Conservation (phyloP, 2,329 filamentous ascomycete genomes). For the Elsinoe ampelina region DNA sequence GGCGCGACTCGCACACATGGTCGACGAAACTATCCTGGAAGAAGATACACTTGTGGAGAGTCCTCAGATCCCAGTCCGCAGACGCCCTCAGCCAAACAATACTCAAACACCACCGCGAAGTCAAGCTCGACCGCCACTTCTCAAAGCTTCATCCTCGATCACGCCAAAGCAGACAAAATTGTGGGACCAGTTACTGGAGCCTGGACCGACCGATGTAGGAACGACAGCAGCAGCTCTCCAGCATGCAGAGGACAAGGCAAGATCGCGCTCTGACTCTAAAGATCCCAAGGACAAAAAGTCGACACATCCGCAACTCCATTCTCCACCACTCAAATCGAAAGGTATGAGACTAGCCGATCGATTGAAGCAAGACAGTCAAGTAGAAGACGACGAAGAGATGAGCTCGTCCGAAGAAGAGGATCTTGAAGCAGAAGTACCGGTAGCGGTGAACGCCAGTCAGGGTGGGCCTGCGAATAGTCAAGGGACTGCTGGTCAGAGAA, state of each 20-base stretch:
- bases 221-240: background rate
- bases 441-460: background rate
- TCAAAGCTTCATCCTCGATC: conserved; percentile 13
- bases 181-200: conserved; percentile 24
- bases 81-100: background rate
- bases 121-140: background rate
- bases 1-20: conserved; percentile 24
- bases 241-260: background rate
- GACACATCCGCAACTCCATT: conserved; percentile 2
- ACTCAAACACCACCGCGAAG: background rate
- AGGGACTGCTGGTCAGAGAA: conserved; percentile 31
- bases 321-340: background rate
- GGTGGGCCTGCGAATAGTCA: conserved; percentile 6
- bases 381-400: background rate
- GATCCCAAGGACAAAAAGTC: background rate
- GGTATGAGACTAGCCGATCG: conserved; percentile 3
- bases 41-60: conserved; percentile 14
- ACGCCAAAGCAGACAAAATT: conserved; percentile 27
- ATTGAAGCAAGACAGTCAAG: conserved; percentile 10
- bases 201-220: conserved; percentile 14
- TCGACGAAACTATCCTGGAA: conserved; percentile 18
- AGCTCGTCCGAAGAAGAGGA: conserved; percentile 3
- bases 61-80: conserved; percentile 17
- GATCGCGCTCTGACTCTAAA: background rate
- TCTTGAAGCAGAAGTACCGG: background rate